Conservation (phyloP, 352 stramenopile species). For the Phytopythium oedochilum region DNA sequence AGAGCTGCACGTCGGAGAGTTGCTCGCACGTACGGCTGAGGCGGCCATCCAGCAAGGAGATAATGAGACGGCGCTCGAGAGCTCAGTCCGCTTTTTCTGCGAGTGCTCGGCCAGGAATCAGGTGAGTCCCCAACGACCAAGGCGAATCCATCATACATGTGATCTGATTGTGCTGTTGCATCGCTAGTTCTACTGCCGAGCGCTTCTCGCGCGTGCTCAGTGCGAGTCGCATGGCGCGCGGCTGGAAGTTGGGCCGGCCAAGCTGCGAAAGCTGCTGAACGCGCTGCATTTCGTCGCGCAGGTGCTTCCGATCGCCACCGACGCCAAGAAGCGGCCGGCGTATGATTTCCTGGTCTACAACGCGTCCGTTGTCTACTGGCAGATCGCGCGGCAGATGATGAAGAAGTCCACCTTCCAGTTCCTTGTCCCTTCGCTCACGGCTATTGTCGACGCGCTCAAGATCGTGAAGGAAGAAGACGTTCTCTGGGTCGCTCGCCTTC, state of each 20-base stretch:
- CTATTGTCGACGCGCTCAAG: conserved; percentile 70
- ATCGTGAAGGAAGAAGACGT: conserved; percentile 63
- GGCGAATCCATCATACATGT: background rate
- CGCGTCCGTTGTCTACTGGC: conserved; percentile 84
- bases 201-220: conserved; percentile 75
- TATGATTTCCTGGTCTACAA: conserved; percentile 94
- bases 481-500: conserved; percentile 55
- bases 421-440: conserved; percentile 52
- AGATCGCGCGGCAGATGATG: conserved; percentile 79
- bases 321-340: conserved; percentile 42
- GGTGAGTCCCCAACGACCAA: conserved; percentile 18
- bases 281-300: conserved; percentile 73
- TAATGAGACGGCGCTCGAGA: conserved; percentile 47
- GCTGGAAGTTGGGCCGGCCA: conserved; percentile 27
- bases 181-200: conserved; percentile 81
- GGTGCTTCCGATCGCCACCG: conserved; percentile 67
- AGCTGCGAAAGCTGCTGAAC: conserved; percentile 53
- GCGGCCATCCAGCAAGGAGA: conserved; percentile 57
- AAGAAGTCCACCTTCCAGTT: conserved; percentile 74
- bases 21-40: conserved; percentile 78
- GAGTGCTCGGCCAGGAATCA: conserved; percentile 68
- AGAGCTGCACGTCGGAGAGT: conserved; percentile 50
- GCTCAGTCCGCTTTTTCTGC: conserved; percentile 69
- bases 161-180: background rate
- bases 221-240: conserved; percentile 43